A percentile compares a stretch with the other conserved stretches of the same genome.
These are phyloP conservation scores for Teratosphaeria viscida DNA, from an alignment of 2,329 filamentous ascomycete species.

Conservation along the genomic window DNA sequence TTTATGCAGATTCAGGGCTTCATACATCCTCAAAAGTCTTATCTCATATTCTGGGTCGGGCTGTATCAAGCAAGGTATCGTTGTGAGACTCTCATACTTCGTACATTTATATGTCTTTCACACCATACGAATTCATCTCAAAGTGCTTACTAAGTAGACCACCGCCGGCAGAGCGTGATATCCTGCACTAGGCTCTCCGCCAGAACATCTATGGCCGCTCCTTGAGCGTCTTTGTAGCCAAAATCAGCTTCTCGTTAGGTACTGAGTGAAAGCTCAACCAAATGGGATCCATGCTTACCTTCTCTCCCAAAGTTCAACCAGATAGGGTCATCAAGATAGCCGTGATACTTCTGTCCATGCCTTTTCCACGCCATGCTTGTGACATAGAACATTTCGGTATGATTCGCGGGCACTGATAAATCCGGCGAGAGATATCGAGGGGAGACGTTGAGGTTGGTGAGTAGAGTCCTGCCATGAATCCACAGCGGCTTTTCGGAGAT, in stretches of 20 bases:
- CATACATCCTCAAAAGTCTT: background rate
- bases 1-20: background rate
- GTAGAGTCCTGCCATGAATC: conserved; percentile 41
- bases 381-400: conserved; percentile 48
- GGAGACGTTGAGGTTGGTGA: conserved; percentile 10
- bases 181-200: background rate
- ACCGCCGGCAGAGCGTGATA: background rate
- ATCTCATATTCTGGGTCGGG: background rate
- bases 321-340: conserved; percentile 46
- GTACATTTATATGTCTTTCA: no score
- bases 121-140: no score
- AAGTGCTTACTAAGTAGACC: background rate
- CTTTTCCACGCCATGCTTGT: conserved; percentile 48
- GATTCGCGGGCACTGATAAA: conserved; percentile 8
- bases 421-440: background rate
- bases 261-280: background rate
- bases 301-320: conserved; percentile 49
- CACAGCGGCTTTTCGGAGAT: conserved; percentile 44
- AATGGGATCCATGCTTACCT: conserved; percentile 24
- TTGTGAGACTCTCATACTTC: no score
- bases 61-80: background rate
- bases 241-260: background rate
- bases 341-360: conserved; percentile 41
- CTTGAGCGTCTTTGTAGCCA: background rate
- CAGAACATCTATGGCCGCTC: background rate